phyloP scores from a whole-genome alignment of 2,329 filamentous ascomycete genomes.

The Pestalotiopsis sp. region DNA sequence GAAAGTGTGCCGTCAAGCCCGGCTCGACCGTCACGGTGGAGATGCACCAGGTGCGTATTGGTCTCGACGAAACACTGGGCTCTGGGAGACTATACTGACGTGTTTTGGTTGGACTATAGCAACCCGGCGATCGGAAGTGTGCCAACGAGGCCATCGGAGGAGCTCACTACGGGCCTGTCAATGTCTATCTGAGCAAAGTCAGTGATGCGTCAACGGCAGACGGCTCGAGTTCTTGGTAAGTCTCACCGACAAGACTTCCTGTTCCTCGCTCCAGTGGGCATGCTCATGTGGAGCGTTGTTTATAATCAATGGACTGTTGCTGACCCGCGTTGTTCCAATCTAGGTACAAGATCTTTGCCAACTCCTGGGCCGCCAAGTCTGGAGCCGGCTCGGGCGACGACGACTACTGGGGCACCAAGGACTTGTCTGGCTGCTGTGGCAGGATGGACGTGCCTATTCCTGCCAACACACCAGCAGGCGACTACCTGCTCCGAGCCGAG shows the following conservation, averaged over 20 bases:
- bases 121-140: slow-evolving; percentile 36
- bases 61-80: not conserved
- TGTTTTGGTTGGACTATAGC: slow-evolving; percentile 2
- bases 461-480: slow-evolving; percentile 40
- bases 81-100: not conserved
- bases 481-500: slow-evolving; percentile 47
- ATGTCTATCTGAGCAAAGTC: slow-evolving; percentile 43
- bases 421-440: slow-evolving; percentile 44
- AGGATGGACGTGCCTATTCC: slow-evolving; percentile 41
- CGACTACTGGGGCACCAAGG: slow-evolving; percentile 49
- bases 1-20: slow-evolving; percentile 48
- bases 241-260: not conserved
- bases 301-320: not conserved
- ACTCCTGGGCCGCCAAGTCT: slow-evolving; percentile 41
- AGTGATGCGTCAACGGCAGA: slow-evolving; percentile 36
- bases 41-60: slow-evolving; percentile 51
- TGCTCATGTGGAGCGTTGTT: not conserved
- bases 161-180: slow-evolving; percentile 44
- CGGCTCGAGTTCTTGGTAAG: slow-evolving; percentile 34
- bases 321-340: not conserved
- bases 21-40: slow-evolving; percentile 55
- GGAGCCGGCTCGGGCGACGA: slow-evolving; percentile 38
- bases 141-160: slow-evolving; percentile 45
- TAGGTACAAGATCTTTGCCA: slow-evolving; percentile 44
- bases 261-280: not conserved